Conservation (phyloP, 768 basidiomycete genomes). For the Panus rudis region DNA sequence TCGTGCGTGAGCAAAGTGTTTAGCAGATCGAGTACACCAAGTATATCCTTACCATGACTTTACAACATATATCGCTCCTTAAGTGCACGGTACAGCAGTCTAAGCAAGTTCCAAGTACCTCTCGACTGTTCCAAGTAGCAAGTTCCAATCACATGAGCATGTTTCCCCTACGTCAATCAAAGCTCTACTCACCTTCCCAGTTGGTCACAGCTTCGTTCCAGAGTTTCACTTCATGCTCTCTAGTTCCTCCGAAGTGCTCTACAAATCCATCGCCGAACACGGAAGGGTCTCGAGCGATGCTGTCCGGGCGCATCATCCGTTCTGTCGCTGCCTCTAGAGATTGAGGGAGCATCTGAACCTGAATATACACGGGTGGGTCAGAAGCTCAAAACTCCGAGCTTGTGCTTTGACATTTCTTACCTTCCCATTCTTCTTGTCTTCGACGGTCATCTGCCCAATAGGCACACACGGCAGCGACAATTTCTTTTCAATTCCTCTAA, state of each 20-base stretch:
- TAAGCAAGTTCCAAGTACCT: slow-evolving; percentile 80
- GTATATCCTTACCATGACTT: too few relatives aligned
- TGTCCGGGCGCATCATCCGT: slow-evolving; percentile 70
- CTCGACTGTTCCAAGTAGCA: slow-evolving; percentile 50
- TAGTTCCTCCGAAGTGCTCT: slow-evolving; percentile 93
- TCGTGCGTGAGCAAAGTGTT: too few relatives aligned
- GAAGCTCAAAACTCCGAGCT: neutral
- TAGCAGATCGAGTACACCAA: too few relatives aligned
- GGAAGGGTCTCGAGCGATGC: slow-evolving; percentile 68
- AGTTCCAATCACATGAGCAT: slow-evolving; percentile 1
- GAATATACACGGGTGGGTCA: too few relatives aligned
- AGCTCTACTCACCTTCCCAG: slow-evolving; percentile 71
- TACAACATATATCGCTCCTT: too few relatives aligned
- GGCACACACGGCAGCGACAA: slow-evolving; percentile 64
- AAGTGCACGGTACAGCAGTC: neutral
- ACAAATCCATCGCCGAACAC: slow-evolving; percentile 87
- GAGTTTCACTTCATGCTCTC: slow-evolving; percentile 79
- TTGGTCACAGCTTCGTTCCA: slow-evolving; percentile 90
- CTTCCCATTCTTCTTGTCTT: slow-evolving; percentile 53
- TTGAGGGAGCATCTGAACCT: slow-evolving; percentile 71
- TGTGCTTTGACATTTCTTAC: slow-evolving; percentile 21
- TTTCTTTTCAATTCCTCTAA: slow-evolving; percentile 82
- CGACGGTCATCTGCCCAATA: slow-evolving; percentile 47
- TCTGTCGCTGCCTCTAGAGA: slow-evolving; percentile 76
- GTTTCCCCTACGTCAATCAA: neutral